These are phyloP conservation scores for Nidularia sp. DNA, from an alignment of 768 basidiomycete genomes.

Conservation along the genomic window DNA sequence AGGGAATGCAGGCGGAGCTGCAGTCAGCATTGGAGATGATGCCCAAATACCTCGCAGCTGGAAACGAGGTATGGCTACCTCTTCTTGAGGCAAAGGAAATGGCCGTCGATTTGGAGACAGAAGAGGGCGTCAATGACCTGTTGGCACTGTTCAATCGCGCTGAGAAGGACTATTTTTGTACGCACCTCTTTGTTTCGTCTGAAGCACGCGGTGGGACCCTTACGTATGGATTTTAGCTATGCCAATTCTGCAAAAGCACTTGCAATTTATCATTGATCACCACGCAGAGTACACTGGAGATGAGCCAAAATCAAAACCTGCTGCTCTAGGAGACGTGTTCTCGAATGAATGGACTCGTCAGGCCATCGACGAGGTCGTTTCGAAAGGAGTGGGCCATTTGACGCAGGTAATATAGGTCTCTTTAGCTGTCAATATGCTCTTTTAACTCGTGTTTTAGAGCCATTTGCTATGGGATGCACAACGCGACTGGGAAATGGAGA, in stretches of 20 bases:
- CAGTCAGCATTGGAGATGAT: conserved; percentile 64
- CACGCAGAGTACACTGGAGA: conserved; percentile 35
- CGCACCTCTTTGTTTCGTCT: conserved; percentile 19
- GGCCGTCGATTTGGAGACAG: conserved; percentile 46
- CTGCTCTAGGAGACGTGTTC: conserved; percentile 55
- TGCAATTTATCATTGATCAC: conserved; percentile 51
- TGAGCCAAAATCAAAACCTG: conserved; percentile 37
- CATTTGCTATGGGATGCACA: conserved; percentile 67
- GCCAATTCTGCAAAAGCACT: conserved; percentile 63
- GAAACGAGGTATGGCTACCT: conserved; percentile 73
- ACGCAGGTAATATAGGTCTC: conserved; percentile 40
- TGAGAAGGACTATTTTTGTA: conserved; percentile 77
- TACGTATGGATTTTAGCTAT: conserved; percentile 48
- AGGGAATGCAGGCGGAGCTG: conserved; percentile 57
- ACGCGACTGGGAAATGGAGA: conserved; percentile 71
- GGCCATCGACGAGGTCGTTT: conserved; percentile 49
- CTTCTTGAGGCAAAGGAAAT: conserved; percentile 53
- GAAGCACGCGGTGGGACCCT: neutral
- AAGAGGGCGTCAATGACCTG: conserved; percentile 49
- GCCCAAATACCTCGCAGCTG: conserved; percentile 55
- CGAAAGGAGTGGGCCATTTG: conserved; percentile 57
- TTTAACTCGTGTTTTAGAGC: conserved; percentile 39
- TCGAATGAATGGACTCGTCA: conserved; percentile 57
- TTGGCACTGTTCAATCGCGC: conserved; percentile 62
- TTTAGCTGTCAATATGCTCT: no score